A percentile compares a stretch with the other conserved stretches of the same genome.
Conservation (phyloP, 345 rosid species). For the Rhodamnia argentea region DNA sequence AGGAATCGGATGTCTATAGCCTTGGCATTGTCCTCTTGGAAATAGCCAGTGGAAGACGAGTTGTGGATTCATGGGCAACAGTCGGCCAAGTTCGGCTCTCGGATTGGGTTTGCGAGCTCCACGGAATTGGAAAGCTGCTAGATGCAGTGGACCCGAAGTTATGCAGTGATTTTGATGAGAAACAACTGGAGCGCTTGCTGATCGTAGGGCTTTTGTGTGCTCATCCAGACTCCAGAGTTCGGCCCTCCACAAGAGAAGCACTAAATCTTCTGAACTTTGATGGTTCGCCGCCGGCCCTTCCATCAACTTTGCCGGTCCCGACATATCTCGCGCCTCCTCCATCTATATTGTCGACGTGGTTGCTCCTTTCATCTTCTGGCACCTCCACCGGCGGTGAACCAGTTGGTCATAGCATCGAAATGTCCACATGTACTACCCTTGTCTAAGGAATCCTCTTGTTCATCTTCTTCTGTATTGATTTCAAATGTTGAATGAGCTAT, state of each 20-base stretch:
- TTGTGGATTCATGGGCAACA: not conserved
- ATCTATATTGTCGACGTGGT: not conserved
- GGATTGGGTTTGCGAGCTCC: not conserved
- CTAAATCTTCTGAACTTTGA: not conserved
- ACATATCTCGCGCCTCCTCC: not conserved
- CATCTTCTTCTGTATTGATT: too few species aligned
- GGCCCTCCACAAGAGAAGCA: not conserved
- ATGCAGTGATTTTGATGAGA: not conserved
- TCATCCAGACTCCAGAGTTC: not conserved
- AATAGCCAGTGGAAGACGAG: not conserved
- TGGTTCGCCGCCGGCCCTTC: not conserved
- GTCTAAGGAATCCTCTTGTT: too few species aligned
- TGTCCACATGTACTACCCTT: not conserved
- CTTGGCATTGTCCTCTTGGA: not conserved
- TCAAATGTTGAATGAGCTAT: not conserved
- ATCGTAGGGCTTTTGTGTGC: not conserved
- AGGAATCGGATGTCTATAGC: not conserved
- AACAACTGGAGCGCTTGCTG: not conserved
- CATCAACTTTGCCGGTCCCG: not conserved
- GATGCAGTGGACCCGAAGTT: not conserved
- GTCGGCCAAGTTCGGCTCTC: not conserved
- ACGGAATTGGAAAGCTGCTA: not conserved
- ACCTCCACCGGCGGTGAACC: not conserved
- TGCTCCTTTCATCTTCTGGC: not conserved
- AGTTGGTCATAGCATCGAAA: not conserved